These are phyloP conservation scores for Daldinia sp. DNA, from an alignment of 2,329 filamentous ascomycete species.

Conservation along the genomic window DNA sequence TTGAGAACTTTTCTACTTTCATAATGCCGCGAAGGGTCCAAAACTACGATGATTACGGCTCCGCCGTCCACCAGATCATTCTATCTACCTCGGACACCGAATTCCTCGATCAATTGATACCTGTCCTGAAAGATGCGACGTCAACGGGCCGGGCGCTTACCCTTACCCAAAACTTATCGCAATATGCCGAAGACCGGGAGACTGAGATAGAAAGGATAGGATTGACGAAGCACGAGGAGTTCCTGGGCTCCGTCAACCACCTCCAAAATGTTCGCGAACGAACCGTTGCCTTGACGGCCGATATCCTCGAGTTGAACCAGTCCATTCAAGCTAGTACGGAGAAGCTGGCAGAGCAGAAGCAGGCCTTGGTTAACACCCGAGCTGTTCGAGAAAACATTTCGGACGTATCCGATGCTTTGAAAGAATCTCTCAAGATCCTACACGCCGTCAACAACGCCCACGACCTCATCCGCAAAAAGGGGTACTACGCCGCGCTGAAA, in stretches of 20 bases:
- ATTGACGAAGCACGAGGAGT: conserved; percentile 95
- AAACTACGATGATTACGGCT: conserved; percentile 48
- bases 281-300: conserved; percentile 85
- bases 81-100: conserved; percentile 90
- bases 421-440: conserved; percentile 90
- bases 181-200: conserved; percentile 87
- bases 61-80: conserved; percentile 74
- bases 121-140: conserved; percentile 89
- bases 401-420: conserved; percentile 86
- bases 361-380: conserved; percentile 89
- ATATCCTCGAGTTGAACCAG: conserved; percentile 91
- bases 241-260: conserved; percentile 91
- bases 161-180: conserved; percentile 79
- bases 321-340: conserved; percentile 96
- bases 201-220: conserved; percentile 93
- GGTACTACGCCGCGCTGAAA: conserved; percentile 93
- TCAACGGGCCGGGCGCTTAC: conserved; percentile 75
- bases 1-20: background rate
- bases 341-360: conserved; percentile 92
- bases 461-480: conserved; percentile 89
- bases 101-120: conserved; percentile 94
- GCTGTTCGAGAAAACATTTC: conserved; percentile 95
- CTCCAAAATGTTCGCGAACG: conserved; percentile 91
- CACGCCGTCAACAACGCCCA: conserved; percentile 94
- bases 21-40: conserved; percentile 46